Conservation (phyloP, 1,284 basidiomycete genomes). For the Sphagnurus paluster region DNA sequence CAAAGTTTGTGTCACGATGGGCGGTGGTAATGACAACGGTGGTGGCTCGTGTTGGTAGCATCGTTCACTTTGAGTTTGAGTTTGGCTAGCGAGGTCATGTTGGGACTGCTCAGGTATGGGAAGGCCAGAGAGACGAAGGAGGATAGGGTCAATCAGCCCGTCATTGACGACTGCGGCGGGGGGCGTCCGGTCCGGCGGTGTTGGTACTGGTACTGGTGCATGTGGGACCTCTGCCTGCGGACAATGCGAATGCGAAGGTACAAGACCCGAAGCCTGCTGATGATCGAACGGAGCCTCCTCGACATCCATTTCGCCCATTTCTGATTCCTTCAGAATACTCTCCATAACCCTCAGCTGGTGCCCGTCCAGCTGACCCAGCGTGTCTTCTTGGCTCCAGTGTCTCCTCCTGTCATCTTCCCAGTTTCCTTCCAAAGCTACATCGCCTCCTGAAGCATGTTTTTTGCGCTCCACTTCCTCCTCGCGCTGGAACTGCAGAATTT, state of each 20-base stretch:
- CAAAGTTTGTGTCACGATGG: not conserved
- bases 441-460: conserved; percentile 14
- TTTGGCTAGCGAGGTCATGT: not conserved
- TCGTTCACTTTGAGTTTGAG: too few species aligned
- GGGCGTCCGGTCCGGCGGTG: conserved; percentile 10
- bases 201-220: too few species aligned
- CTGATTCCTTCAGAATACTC: conserved; percentile 40
- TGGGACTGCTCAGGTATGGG: conserved; percentile 9
- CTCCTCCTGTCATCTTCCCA: conserved; percentile 22
- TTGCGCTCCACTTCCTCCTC: conserved; percentile 15
- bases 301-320: conserved; percentile 23
- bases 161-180: conserved; percentile 10
- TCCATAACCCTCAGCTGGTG: conserved; percentile 47
- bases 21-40: too few species aligned
- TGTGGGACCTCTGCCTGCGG: not conserved
- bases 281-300: conserved; percentile 17
- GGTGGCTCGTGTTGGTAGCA: too few species aligned
- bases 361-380: conserved; percentile 35
- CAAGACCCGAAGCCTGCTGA: conserved; percentile 8
- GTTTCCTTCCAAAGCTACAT: conserved; percentile 14
- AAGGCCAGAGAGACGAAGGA: conserved; percentile 5
- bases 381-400: conserved; percentile 37
- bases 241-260: not conserved
- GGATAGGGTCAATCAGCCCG: conserved; percentile 16
- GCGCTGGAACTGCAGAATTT: conserved; percentile 9